phyloP scores from a whole-genome alignment of 192 early-diverging fungal species.

The Podila epicladia region DNA sequence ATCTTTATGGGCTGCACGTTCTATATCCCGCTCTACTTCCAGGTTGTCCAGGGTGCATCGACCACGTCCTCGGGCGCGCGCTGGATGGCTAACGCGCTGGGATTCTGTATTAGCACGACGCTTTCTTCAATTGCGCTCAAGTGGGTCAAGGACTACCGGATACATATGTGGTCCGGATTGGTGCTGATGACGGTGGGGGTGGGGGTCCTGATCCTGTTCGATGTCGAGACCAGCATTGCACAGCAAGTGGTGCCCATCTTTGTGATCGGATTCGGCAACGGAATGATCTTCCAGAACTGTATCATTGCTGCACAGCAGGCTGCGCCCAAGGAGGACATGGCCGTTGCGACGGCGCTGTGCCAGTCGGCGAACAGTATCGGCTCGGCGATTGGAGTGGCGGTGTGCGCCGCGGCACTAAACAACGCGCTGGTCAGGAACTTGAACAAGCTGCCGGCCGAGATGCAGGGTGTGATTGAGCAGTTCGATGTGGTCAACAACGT shows the following conservation, averaged over 20 bases:
- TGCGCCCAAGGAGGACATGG: conserved; percentile 66
- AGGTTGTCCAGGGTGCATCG: conserved; percentile 75
- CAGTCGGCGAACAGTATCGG: conserved; percentile 66
- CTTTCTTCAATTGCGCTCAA: too few species aligned
- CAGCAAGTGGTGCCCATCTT: conserved; percentile 68
- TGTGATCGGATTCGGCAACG: conserved; percentile 80
- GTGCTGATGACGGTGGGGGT: conserved; percentile 67
- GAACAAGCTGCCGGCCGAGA: neutral
- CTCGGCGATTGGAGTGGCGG: conserved; percentile 41
- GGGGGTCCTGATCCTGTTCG: conserved; percentile 72
- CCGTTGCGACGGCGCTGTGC: conserved; percentile 68
- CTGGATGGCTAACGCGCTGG: conserved; percentile 75
- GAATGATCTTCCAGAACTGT: conserved; percentile 77
- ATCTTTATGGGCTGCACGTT: conserved; percentile 69
- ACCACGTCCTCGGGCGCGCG: conserved; percentile 79
- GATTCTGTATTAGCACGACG: conserved; percentile 71
- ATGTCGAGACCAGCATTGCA: conserved; percentile 53
- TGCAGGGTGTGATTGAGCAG: conserved; percentile 6
- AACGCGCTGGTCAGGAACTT: conserved; percentile 46
- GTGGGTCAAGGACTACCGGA: conserved; percentile 62
- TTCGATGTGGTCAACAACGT: conserved; percentile 37
- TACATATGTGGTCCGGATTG: conserved; percentile 67
- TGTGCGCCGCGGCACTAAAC: conserved; percentile 42
- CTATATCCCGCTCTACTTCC: conserved; percentile 83
- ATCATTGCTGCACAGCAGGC: conserved; percentile 72